Conservation (phyloP, 192 early-diverging fungal genomes). For the Nowakowskiella sp. region DNA sequence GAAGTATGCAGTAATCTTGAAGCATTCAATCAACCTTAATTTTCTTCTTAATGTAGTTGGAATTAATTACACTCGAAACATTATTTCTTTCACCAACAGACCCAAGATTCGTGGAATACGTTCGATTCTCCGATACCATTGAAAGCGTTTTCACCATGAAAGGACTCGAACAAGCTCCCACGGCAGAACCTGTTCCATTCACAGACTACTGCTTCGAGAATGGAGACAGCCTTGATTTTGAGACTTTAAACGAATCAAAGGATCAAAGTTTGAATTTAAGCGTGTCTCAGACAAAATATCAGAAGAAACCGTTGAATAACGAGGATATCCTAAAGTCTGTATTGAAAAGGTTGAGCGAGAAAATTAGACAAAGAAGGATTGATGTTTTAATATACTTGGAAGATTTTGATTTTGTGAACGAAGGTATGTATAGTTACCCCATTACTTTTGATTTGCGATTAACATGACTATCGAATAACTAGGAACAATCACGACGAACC, state of each 20-base stretch:
- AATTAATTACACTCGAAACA: constrained; percentile 25
- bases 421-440: constrained; percentile 23
- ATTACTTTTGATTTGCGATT: not conserved
- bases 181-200: constrained; percentile 31
- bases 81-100: constrained; percentile 15
- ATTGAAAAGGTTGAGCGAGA: constrained; percentile 20
- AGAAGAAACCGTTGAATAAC: too few relatives aligned
- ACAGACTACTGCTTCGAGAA: constrained; percentile 9
- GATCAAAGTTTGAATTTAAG: too few relatives aligned
- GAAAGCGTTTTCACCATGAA: constrained; percentile 46
- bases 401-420: constrained; percentile 44
- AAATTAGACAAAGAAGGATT: constrained; percentile 23
- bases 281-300: too few relatives aligned
- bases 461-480: not conserved
- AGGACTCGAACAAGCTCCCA: constrained; percentile 35
- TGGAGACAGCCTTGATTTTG: not conserved
- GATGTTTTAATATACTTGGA: constrained; percentile 39
- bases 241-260: too few relatives aligned
- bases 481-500: constrained; percentile 48
- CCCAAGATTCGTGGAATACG: constrained; percentile 31
- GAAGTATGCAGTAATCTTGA: constrained; percentile 13
- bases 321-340: constrained; percentile 21
- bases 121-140: constrained; percentile 35
- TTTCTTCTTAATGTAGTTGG: constrained; percentile 9
- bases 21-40: constrained; percentile 3